Evolutionary conservation across 352 stramenopile genomes (phyloP), one percentile per base, ranked within the genome.

Genomic region (Phytophthora palmivora): DNA sequence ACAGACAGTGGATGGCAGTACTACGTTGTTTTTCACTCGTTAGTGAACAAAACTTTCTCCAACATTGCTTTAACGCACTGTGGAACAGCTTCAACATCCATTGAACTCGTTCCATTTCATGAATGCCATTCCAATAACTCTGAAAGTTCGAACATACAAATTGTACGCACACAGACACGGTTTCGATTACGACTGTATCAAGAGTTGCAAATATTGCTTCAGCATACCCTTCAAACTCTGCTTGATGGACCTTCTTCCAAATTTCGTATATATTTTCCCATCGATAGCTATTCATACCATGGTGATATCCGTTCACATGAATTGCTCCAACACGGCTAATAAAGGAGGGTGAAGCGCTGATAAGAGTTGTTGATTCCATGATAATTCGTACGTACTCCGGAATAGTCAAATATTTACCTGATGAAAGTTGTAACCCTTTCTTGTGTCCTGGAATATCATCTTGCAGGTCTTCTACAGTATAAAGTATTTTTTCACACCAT

Each of bases 1-100:
- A 93, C 19, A 84, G 76, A 47, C 82, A 92, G 30, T 89, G 74
- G 4, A 89, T 54, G 0, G 80, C 72, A 16, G 76, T 88, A 19
- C 66, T 76, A 9, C 80, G 71, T 46, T 92, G 82, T 48, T 93
- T 91, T 2, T 65, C 71, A 21, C 79, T 92, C 15, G 70, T 70
- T 70, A 94, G 80, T 0, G 49, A 48, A n/a, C 37, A 59, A 42
- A 90, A 51, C 33, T 92, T 91, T 21, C 64, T 21, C 71, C 80
- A 88, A 5, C 75, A 80, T n/a, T 87, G 70, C 1, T 56, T 60
- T 6, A 92, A 22, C 1, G 65, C 75, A 36, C 76, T 88, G 41
- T 87, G 58, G 12, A 93, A 79, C 0, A 91, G n/a, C 1, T 72
- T 67, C 37, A 86, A n/a, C 15, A 78, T 52, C 8, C 69, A 59